These are phyloP conservation scores for Parathielavia hyrcaniae DNA, from an alignment of 495 filamentous ascomycete genomes.

Conservation along the genomic window DNA sequence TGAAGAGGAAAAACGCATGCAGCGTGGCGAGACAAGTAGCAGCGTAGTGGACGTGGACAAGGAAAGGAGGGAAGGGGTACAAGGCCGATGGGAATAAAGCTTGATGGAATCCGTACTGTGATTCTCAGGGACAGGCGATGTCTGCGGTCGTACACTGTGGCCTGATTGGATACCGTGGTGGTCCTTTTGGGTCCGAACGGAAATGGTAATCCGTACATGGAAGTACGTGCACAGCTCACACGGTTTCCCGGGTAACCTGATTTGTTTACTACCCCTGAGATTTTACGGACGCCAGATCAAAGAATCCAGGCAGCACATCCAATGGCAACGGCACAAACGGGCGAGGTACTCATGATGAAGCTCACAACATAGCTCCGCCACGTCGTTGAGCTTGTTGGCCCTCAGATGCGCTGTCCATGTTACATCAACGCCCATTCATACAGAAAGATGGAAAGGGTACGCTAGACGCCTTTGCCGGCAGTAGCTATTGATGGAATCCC, in stretches of 20 bases:
- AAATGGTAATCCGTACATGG: not conserved
- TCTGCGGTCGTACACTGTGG: not conserved
- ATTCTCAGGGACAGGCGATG: not conserved
- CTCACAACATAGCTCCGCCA: not conserved
- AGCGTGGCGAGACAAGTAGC: not conserved
- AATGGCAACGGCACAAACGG: not conserved
- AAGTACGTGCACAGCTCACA: not conserved
- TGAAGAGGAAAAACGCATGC: not conserved
- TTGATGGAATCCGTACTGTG: not conserved
- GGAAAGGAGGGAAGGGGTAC: slow-evolving; percentile 1
- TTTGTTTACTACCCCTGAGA: slow-evolving; percentile 4
- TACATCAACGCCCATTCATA: not conserved
- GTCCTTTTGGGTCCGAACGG: not conserved
- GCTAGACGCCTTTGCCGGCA: not conserved
- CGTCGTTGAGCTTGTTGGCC: not conserved
- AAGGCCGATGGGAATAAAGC: not conserved
- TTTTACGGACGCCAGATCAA: not conserved
- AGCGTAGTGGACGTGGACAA: slow-evolving; percentile 1
- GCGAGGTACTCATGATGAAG: not conserved
- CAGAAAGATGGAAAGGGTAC: not conserved
- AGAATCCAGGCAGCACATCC: not conserved
- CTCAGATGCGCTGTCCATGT: not conserved
- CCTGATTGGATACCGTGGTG: slow-evolving; percentile 6
- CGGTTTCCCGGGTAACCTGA: not conserved
- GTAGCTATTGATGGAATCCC: too few species aligned